phyloP scores from a whole-genome alignment of 2,329 filamentous ascomycete species.

The Diaporthe australafricana region DNA sequence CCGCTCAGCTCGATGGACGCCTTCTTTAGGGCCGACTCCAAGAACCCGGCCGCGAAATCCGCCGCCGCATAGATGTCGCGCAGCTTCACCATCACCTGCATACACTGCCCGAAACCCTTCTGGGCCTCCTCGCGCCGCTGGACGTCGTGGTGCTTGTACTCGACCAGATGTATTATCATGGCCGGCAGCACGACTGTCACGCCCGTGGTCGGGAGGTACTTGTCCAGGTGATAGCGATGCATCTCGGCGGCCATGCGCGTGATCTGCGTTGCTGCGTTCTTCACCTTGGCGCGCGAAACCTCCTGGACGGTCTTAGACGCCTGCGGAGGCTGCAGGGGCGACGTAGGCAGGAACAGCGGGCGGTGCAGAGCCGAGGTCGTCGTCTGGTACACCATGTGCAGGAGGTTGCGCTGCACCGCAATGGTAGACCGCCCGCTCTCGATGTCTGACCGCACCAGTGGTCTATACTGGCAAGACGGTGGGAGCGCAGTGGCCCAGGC shows the following conservation, averaged over 20 bases:
- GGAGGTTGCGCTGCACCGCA: slow-evolving; percentile 81
- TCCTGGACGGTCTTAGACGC: slow-evolving; percentile 80
- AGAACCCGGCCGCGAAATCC: slow-evolving; percentile 94
- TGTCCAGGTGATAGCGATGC: slow-evolving; percentile 77
- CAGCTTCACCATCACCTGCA: slow-evolving; percentile 89
- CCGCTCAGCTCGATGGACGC: slow-evolving; percentile 78
- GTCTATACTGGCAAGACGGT: slow-evolving; percentile 75
- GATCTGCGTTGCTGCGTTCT: slow-evolving; percentile 85
- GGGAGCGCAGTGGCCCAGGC: slow-evolving; percentile 82
- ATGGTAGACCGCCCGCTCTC: slow-evolving; percentile 70
- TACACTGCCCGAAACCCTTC: slow-evolving; percentile 88
- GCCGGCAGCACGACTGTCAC: slow-evolving; percentile 92
- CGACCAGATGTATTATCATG: slow-evolving; percentile 92
- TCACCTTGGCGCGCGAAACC: slow-evolving; percentile 83
- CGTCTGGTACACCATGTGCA: slow-evolving; percentile 95
- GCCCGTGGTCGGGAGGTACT: slow-evolving; percentile 86
- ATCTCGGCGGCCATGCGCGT: slow-evolving; percentile 85
- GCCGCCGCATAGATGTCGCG: slow-evolving; percentile 92
- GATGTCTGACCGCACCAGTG: slow-evolving; percentile 64
- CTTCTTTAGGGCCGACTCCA: slow-evolving; percentile 92
- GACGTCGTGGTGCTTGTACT: slow-evolving; percentile 86
- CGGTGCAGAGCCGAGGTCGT: slow-evolving; percentile 91
- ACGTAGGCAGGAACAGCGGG: slow-evolving; percentile 87
- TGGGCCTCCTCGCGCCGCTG: slow-evolving; percentile 79
- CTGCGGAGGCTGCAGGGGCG: slow-evolving; percentile 63